phyloP scores from a whole-genome alignment of 2,329 filamentous ascomycete genomes.

The Scytalidium sp. region DNA sequence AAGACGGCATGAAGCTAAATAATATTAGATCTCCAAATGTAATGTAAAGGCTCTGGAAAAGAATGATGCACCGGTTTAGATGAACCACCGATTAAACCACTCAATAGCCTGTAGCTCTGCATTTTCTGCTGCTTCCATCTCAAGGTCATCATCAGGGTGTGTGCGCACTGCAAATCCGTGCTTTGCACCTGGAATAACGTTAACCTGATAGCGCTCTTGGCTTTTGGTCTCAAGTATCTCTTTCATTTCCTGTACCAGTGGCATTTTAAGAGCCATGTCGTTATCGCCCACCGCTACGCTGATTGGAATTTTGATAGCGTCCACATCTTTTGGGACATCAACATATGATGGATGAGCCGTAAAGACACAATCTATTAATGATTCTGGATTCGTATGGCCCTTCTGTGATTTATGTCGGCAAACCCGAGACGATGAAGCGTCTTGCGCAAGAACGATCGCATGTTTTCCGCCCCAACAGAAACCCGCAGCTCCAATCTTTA shows the following conservation, averaged over 20 bases:
- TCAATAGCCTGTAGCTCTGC: conserved; percentile 31
- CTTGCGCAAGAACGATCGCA: conserved; percentile 40
- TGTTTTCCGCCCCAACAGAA: conserved; percentile 62
- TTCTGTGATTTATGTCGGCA: conserved; percentile 10
- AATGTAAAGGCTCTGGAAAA: no score
- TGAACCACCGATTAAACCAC: conserved; percentile 23
- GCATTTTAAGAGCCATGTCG: conserved; percentile 34
- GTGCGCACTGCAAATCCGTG: conserved; percentile 34
- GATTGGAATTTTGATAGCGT: conserved; percentile 39
- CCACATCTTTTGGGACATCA: conserved; percentile 39
- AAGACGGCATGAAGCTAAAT: no score
- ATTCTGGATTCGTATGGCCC: conserved; percentile 15
- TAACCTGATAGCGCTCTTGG: conserved; percentile 19
- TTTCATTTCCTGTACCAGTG: conserved; percentile 16
- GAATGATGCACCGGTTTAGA: no score
- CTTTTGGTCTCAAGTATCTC: conserved; percentile 18
- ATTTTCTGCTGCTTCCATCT: conserved; percentile 21
- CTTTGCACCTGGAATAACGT: conserved; percentile 28
- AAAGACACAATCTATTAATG: conserved; percentile 47
- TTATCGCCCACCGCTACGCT: conserved; percentile 42
- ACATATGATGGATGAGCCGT: conserved; percentile 49
- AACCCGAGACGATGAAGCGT: conserved; percentile 17
- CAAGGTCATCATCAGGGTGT: conserved; percentile 25
- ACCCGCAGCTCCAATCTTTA: conserved; percentile 47
- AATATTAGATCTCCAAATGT: no score